Conservation (phyloP, 1,284 basidiomycete species). For the Porodaedalea pini region DNA sequence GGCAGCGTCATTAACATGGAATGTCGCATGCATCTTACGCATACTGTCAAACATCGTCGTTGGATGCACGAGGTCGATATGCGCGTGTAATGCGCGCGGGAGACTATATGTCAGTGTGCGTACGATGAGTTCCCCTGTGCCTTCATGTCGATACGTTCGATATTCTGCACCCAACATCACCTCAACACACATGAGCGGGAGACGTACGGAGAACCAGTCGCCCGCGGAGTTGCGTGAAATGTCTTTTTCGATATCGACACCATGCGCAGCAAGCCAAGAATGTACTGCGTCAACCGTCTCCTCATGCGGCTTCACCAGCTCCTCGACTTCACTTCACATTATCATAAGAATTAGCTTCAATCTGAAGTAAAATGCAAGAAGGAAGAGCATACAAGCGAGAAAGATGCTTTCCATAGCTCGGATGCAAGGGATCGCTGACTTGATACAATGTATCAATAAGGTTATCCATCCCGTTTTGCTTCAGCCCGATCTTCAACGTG, state of each 20-base stretch:
- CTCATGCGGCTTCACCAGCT: slow-evolving; percentile 18
- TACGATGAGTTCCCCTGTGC: slow-evolving; percentile 19
- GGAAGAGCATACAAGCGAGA: slow-evolving; percentile 19
- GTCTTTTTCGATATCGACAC: slow-evolving; percentile 21
- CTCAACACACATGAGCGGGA: slow-evolving; percentile 30
- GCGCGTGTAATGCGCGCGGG: slow-evolving; percentile 21
- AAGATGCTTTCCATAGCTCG: slow-evolving; percentile 24
- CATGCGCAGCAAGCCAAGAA: slow-evolving; percentile 28
- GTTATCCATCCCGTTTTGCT: slow-evolving; percentile 22
- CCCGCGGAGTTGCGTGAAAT: slow-evolving; percentile 25
- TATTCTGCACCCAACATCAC: slow-evolving; percentile 26
- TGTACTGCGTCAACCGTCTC: slow-evolving; percentile 23
- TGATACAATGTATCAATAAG: slow-evolving; percentile 26
- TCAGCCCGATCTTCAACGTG: slow-evolving; percentile 21
- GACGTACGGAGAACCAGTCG: slow-evolving; percentile 30
- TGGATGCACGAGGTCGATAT: slow-evolving; percentile 26
- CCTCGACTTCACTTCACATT: slow-evolving; percentile 21
- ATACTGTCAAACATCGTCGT: slow-evolving; percentile 26
- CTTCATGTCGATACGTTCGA: slow-evolving; percentile 23
- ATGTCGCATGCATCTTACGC: slow-evolving; percentile 20
- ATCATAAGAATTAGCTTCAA: background rate
- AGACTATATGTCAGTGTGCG: slow-evolving; percentile 25
- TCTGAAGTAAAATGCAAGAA: background rate
- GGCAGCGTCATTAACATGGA: slow-evolving; percentile 11
- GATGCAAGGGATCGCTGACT: slow-evolving; percentile 24